Evolutionary conservation across 2,329 filamentous ascomycete genomes (phyloP), one percentile per base, ranked within the genome.

Genomic region (Trichoderma sp.): DNA sequence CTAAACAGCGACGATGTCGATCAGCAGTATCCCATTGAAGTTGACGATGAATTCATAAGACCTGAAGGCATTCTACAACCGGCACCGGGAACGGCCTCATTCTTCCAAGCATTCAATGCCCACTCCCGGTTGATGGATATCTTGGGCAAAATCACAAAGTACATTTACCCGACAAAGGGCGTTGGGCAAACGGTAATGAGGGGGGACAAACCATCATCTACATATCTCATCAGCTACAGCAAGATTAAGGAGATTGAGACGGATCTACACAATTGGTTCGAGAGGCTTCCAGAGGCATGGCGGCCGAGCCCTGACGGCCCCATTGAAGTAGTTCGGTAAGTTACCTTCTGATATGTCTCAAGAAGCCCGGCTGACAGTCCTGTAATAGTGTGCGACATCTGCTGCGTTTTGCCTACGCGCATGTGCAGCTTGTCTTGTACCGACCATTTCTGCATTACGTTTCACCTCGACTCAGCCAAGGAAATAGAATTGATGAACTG

Each of bases 391-490:
- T 90, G n/a, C 92, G 93, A 73, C 93, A 94, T 74, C 84, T 95
- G 28, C 84, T 96, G 23, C 87, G 93, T 43, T 91, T 96, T 80
- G 88, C 91, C n/a, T 95, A 93, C 78, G 92, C 92, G 2, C 92
- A 95, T 77, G 92, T 94, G 6, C 93, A 95, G 77, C 90, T 96
- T 79, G 90, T 96, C 77, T 83, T 96, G 2, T 96, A 96, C 77
- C 86, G 93, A 20, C 93, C 93, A 0, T 96, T 96, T 79, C 82
- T 96, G 13, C 93, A 96, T 78, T 96, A 95, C 75, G 90, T 94
- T 17, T 94, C 93, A 8, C 89, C 90, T 11, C 85, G 88, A 57
- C 82, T 88, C 3, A 86, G 84, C 63, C 83, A 85, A 66, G 85
- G 84, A 11, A 88, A 85, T 74, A 84, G 84, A 61, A 84, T 93